Evolutionary conservation across 2,329 filamentous ascomycete genomes (phyloP), one percentile per base, ranked within the genome.

Genomic region (Dactylella cylindrospora): DNA sequence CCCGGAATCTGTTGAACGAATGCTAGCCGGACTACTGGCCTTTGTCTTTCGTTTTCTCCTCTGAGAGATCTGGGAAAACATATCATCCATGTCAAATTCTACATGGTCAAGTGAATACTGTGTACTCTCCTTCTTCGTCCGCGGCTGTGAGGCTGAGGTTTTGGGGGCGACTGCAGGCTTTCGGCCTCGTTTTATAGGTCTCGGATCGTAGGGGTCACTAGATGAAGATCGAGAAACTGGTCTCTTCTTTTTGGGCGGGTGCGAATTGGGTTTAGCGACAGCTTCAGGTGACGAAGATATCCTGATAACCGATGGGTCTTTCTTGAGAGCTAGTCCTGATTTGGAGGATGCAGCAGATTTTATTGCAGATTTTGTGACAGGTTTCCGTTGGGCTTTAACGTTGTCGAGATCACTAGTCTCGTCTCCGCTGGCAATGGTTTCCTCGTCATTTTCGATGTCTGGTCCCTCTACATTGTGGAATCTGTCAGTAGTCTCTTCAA

Each of bases 351-450:
- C 25, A 9, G 9, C 19, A 10, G 40, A 5, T 8, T 26, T 57
- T 7, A 23, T 28, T n/a, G 9, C 19, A 10, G 40, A 5, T 8
- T 26, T 57, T 7, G 23, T 28, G n/a, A n/a, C n/a, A 19, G 40
- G 35, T 7, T 13, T 19, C 19, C 23, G 20, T 33, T 51, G 43
- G 10, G 19, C 32, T 36, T 53, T 61, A 15, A 61, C 40, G 25
- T 54, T 54, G 23, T 62, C 62, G 22, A 54, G 39, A 49, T 65
- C 62, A 29, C 39, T 53, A 12, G 46, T 55, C 25, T 57, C 47
- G 19, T 54, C 45, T 7, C 51, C 47, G 15, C 40, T 54, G 3
- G 47, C 62, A 12, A 10, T 19, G 5, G 43, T 50, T 33, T 47
- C 32, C 2, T 51, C 45, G 3, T 20, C 23, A 17, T 38, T 36